Evolutionary conservation across 75 land plant genomes (phyloP).

Genomic region (Pseudotsuga menziesii): DNA sequence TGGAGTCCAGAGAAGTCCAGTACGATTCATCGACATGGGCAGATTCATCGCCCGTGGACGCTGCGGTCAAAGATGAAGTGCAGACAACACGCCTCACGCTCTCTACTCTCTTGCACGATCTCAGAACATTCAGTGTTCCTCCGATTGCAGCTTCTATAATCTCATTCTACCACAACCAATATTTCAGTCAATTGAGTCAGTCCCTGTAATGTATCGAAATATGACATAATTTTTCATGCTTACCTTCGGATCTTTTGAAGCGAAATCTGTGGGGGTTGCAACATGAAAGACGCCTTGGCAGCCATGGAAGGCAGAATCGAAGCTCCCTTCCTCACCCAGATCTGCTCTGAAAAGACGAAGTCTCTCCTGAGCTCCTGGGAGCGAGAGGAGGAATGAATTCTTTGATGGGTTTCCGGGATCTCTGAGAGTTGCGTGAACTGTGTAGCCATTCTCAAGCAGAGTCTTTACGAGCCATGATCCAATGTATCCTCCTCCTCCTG

Average conservation of each 20-base stretch:
- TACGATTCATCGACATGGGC: constrained; percentile 15
- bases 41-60: constrained; percentile 48
- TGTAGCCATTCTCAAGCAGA: too few species aligned
- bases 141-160: constrained; percentile 42
- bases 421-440: too few species aligned
- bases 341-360: constrained; percentile 31
- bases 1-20: not conserved
- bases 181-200: too few species aligned
- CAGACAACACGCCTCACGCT: too few species aligned
- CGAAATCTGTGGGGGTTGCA: constrained; percentile 10
- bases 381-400: not conserved
- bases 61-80: constrained; percentile 29
- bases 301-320: constrained; percentile 18
- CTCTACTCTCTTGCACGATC: constrained; percentile 20
- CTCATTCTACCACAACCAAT: not conserved
- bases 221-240: too few species aligned
- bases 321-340: constrained; percentile 12
- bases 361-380: constrained; percentile 17
- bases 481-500: too few species aligned
- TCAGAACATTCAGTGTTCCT: constrained; percentile 47
- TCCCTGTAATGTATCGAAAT: too few species aligned
- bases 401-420: too few species aligned
- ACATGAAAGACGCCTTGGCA: constrained; percentile 34
- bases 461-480: too few species aligned
- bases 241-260: too few species aligned